Percentiles rank a stretch among this genome's conserved stretches.
Conservation (phyloP, 345 rosid genomes). For the Salix udensis region DNA sequence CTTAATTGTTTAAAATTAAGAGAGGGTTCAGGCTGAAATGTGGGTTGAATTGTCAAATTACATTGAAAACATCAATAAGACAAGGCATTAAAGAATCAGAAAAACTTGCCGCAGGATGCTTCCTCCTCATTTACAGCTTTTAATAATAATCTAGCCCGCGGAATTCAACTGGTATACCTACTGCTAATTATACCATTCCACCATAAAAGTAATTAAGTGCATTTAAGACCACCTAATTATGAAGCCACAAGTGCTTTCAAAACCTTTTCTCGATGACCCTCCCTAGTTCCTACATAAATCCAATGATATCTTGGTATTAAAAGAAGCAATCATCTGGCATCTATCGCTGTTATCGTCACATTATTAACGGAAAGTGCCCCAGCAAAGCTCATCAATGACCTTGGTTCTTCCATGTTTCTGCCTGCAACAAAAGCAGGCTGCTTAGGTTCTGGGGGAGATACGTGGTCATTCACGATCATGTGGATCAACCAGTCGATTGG, state of each 20-base stretch:
- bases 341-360: not conserved
- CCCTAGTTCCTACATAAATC: not conserved
- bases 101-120: conserved; percentile 1
- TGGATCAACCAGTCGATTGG: too few relatives aligned
- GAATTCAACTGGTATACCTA: too few relatives aligned
- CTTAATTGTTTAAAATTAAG: too few relatives aligned
- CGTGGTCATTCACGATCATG: not conserved
- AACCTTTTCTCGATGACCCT: not conserved
- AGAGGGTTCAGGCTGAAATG: too few relatives aligned
- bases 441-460: not conserved
- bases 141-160: not conserved
- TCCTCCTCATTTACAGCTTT: conserved; percentile 2
- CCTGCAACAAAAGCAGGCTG: not conserved
- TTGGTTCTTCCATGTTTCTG: not conserved
- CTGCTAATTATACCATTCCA: too few relatives aligned
- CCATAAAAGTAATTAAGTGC: not conserved
- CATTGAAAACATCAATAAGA: too few relatives aligned
- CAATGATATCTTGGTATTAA: too few relatives aligned
- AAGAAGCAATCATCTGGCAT: not conserved
- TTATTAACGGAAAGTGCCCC: not conserved
- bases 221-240: too few relatives aligned
- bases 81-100: too few relatives aligned
- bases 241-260: not conserved
- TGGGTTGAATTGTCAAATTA: too few relatives aligned
- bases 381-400: not conserved